Evolutionary conservation across 108 stramenopile species (phyloP).

Genomic region (Skeletonema tropicum): DNA sequence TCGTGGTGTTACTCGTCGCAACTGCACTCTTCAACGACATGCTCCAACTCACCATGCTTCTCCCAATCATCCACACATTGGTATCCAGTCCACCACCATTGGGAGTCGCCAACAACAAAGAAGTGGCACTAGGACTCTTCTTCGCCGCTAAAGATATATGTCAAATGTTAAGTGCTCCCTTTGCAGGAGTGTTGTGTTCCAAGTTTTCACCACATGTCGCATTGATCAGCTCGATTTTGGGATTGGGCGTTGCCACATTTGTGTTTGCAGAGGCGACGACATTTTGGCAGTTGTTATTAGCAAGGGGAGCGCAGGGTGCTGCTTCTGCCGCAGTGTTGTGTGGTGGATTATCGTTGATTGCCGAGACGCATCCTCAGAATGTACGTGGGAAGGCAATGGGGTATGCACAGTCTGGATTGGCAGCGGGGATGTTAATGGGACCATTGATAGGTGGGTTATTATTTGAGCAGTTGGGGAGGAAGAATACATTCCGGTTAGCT

Average conservation of each 20-base stretch:
- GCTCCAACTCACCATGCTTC: conserved; percentile 46
- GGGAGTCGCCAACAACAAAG: conserved; percentile 32
- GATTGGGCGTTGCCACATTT: conserved; percentile 31
- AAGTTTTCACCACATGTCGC: conserved; percentile 24
- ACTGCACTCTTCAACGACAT: conserved; percentile 46
- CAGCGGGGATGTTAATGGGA: conserved; percentile 25
- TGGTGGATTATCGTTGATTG: conserved; percentile 34
- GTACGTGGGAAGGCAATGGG: conserved; percentile 30
- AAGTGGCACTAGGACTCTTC: conserved; percentile 33
- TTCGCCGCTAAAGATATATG: conserved; percentile 40
- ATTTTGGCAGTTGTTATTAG: conserved; percentile 26
- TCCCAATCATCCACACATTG: conserved; percentile 42
- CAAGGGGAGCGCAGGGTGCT: conserved; percentile 35
- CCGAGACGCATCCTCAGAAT: conserved; percentile 26
- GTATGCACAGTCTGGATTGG: conserved; percentile 30
- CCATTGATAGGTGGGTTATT: conserved; percentile 36
- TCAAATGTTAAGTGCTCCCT: conserved; percentile 35
- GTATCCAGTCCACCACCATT: conserved; percentile 37
- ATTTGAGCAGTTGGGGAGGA: conserved; percentile 31
- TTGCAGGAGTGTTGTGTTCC: conserved; percentile 29
- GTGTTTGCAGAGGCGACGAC: conserved; percentile 36
- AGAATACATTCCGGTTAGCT: conserved; percentile 38
- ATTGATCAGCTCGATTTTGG: conserved; percentile 16
- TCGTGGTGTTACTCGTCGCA: conserved; percentile 35
- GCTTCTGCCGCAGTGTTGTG: conserved; percentile 41